phyloP scores from a whole-genome alignment of 257 asterid genomes.

The Nicotiana paniculata region DNA sequence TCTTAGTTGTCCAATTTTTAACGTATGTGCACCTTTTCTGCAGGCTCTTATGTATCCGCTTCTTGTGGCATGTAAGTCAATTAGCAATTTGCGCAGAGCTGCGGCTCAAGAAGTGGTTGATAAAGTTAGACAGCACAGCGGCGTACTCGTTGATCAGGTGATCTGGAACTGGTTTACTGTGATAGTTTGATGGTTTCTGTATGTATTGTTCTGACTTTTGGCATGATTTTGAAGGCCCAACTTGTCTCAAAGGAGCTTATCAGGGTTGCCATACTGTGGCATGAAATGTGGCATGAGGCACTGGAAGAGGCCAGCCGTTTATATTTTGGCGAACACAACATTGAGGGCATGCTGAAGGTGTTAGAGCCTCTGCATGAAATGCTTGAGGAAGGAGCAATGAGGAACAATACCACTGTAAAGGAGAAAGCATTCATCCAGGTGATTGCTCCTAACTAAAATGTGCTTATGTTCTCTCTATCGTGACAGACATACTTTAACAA shows the following conservation, averaged over 20 bases:
- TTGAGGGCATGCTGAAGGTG: constrained; percentile 91
- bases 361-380: constrained; percentile 89
- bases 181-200: constrained; percentile 11
- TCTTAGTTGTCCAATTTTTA: not conserved
- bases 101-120: constrained; percentile 99
- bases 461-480: not conserved
- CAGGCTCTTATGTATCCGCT: constrained; percentile 99
- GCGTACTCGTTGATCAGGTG: constrained; percentile 94
- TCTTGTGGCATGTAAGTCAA: constrained; percentile 97
- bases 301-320: constrained; percentile 99
- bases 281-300: constrained; percentile 99
- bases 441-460: constrained; percentile 5
- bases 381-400: constrained; percentile 92
- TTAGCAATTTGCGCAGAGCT: constrained; percentile 83
- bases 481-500: not conserved
- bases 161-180: constrained; percentile 8
- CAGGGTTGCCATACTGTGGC: constrained; percentile 99
- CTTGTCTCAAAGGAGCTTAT: constrained; percentile 95
- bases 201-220: not conserved
- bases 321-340: constrained; percentile 95
- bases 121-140: constrained; percentile 96
- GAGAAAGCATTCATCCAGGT: constrained; percentile 98
- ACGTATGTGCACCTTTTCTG: constrained; percentile 9
- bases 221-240: constrained; percentile 67
- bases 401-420: constrained; percentile 74